Base-by-base conservation (phyloP, 495 filamentous ascomycete genomes). In the Peziza echinospora region DNA sequence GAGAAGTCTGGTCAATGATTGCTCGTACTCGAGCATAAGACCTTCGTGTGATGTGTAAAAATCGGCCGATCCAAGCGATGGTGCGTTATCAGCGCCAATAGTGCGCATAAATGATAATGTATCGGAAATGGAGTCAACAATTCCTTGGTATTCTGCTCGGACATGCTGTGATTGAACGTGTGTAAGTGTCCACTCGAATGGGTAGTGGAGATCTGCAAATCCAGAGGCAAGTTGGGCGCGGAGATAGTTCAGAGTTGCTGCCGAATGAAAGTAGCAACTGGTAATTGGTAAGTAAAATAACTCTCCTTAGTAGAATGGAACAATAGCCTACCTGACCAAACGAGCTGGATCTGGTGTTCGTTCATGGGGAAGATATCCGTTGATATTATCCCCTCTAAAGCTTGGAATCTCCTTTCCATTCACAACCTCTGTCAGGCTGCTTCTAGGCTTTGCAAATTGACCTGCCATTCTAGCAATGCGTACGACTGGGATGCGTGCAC, bases 41-140 rank as follows among this genome's bases (percentile, higher is more conserved):
- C 84, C 89, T 62, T 97, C 89, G 62, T 97, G 89, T 57, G 82
- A 89, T 21, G 87, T 94, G 67, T 71, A 97, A 28, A 97, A 68
- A 53, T 97, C 89, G 23, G 93, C 84, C n/a, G 86, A 93, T 51
- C 89, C 77, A 24, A 96, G 72, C 55, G 80, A 80, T 26, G 83
- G 76, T 21, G 70, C 71, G 41, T 77, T 84, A 60, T 94, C 87
- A 44, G 89, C 85, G 48, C 86, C 89, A 26, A 96, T 76, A 16
- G 89, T 93, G 46, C 73, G 77, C 85, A 97, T 93, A 71, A 97
- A 94, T 22, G 82, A 77, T 1, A 94, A 70, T 49, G 85, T 85
- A 47, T 94, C 89, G 19, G 78, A 80, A 54, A 97, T 85, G 47
- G 82, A 83, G 51, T 65, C 67, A 22, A 94, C 85, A 47, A 85